Evolutionary conservation across 2,329 filamentous ascomycete species (phyloP).

Genomic region (Hymenoscyphus scutula): DNA sequence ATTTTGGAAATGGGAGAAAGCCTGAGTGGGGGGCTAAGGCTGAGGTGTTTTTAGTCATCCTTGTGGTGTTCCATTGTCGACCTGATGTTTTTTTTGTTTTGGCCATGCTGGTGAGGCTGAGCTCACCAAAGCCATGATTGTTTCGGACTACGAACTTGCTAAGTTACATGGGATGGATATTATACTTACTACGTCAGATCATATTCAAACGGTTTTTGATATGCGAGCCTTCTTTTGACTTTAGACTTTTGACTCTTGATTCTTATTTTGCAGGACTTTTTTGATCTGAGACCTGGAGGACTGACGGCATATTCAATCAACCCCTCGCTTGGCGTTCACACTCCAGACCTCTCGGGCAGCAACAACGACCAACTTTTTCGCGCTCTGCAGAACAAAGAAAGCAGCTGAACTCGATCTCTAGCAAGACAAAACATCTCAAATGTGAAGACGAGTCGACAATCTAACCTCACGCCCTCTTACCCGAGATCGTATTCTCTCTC

Average conservation of each 20-base stretch:
- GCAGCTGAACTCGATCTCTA: not conserved
- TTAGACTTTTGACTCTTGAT: not conserved
- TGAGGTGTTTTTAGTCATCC: not conserved
- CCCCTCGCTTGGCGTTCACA: not conserved
- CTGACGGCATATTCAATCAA: not conserved
- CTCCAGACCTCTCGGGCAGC: not conserved
- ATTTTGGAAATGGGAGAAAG: not conserved
- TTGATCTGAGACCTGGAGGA: not conserved
- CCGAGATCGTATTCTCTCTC: not conserved
- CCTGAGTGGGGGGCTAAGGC: not conserved
- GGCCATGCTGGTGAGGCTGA: not conserved
- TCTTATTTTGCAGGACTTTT: slow-evolving; percentile 3
- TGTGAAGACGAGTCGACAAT: not conserved
- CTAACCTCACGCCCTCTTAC: not conserved
- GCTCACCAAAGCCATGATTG: not conserved
- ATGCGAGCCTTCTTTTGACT: not conserved
- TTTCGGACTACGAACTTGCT: not conserved
- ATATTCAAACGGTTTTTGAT: not conserved
- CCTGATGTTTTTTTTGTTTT: no score
- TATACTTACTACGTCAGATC: not conserved
- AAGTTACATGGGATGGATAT: not conserved
- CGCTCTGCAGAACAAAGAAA: not conserved
- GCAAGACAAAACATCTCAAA: not conserved
- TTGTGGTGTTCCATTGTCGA: not conserved
- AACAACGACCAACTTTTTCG: not conserved